A percentile compares a stretch with the other conserved stretches of the same genome.
phyloP scores from a whole-genome alignment of 805 yeast species.

The Cyberlindnera meyerae region DNA sequence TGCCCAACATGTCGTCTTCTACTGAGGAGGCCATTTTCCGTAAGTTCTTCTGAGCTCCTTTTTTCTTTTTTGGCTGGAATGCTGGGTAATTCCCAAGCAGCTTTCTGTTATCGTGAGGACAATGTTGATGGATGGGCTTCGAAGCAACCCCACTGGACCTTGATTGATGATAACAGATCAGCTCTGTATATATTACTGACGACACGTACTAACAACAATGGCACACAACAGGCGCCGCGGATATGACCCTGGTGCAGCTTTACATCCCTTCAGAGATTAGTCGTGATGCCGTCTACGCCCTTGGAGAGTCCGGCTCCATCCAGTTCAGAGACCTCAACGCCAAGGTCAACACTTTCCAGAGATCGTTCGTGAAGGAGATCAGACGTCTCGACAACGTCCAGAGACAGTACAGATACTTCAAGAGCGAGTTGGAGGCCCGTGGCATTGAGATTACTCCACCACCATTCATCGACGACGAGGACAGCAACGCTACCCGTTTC shows the following conservation, averaged over 20 bases:
- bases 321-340: conserved; percentile 90
- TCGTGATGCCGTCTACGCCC: conserved; percentile 74
- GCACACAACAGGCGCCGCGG: conserved; percentile 97
- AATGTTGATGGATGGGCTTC: too few species aligned
- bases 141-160: too few species aligned
- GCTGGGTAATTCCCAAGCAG: too few species aligned
- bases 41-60: conserved; percentile 19
- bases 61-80: background rate
- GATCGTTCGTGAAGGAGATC: conserved; percentile 86
- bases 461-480: conserved; percentile 26
- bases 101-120: too few species aligned
- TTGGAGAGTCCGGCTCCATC: conserved; percentile 81
- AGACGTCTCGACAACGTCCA: conserved; percentile 80
- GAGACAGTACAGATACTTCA: conserved; percentile 68
- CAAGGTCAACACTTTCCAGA: conserved; percentile 78
- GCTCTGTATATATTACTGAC: too few species aligned
- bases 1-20: conserved; percentile 4
- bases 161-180: too few species aligned
- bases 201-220: too few species aligned
- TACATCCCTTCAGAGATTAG: conserved; percentile 90
- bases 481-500: conserved; percentile 18
- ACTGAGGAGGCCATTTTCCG: conserved; percentile 38
- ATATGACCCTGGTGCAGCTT: conserved; percentile 91
- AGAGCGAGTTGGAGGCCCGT: conserved; percentile 45
- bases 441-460: conserved; percentile 33